Evolutionary conservation across 139 green algal genomes (phyloP).

Genomic region (Chlorella vulgaris): DNA sequence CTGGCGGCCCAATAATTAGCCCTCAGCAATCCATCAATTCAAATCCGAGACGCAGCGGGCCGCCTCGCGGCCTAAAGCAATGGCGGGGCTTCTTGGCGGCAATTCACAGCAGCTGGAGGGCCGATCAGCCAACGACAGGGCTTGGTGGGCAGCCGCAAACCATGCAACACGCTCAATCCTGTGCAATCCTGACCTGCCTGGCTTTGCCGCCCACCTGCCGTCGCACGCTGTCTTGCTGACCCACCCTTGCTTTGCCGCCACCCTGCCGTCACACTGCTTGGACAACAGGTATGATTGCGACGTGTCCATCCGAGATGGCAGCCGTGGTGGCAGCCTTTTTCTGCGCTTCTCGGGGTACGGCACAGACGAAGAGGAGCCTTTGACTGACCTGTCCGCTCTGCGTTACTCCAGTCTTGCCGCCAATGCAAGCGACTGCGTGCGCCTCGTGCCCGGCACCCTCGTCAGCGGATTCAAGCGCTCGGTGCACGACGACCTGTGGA

Average conservation of each 20-base stretch:
- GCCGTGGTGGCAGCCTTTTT: background rate
- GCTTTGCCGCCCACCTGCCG: background rate
- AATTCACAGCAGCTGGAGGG: background rate
- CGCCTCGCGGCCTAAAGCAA: too few relatives aligned
- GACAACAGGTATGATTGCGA: constrained; percentile 25
- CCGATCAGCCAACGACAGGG: background rate
- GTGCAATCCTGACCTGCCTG: background rate
- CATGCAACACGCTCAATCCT: background rate
- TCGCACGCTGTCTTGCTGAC: background rate
- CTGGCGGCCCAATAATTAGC: too few relatives aligned
- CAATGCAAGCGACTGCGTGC: background rate
- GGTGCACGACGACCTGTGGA: background rate
- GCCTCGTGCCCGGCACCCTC: background rate
- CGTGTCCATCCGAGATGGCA: too few relatives aligned
- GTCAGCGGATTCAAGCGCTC: constrained; percentile 29
- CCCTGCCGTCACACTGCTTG: background rate
- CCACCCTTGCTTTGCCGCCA: background rate
- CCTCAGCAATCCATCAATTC: too few relatives aligned
- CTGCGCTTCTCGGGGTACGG: constrained; percentile 5
- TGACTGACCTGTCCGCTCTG: background rate
- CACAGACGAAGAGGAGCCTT: constrained; percentile 13
- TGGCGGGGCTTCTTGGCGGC: too few relatives aligned
- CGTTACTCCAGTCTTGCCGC: background rate
- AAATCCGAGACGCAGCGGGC: too few relatives aligned
- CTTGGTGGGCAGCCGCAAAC: background rate